phyloP scores from a whole-genome alignment of 2,329 filamentous ascomycete genomes.

The Sclerotinia nivalis region DNA sequence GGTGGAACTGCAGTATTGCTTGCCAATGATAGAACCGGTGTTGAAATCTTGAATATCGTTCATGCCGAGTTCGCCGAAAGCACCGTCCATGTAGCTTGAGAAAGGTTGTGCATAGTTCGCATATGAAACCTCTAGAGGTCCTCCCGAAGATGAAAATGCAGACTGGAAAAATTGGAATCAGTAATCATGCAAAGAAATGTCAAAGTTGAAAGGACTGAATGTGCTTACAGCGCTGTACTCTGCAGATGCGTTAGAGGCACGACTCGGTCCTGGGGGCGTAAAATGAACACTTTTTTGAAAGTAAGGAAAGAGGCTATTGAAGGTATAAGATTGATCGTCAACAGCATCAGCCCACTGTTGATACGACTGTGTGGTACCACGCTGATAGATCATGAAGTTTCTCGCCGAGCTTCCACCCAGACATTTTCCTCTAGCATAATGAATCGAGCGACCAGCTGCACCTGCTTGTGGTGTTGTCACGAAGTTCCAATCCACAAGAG shows the following conservation, averaged over 20 bases:
- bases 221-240: not conserved
- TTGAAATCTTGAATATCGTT: conserved; percentile 8
- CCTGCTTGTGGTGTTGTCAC: conserved; percentile 7
- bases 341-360: conserved; percentile 47
- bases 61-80: conserved; percentile 43
- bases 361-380: conserved; percentile 26
- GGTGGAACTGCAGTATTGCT: conserved; percentile 10
- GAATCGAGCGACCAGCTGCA: conserved; percentile 12
- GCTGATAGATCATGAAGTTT: conserved; percentile 41
- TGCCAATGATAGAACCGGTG: conserved; percentile 8
- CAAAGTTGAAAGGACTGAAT: not conserved
- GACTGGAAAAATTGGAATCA: not conserved
- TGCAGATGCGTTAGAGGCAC: not conserved
- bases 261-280: conserved; percentile 26
- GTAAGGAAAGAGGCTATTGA: conserved; percentile 49
- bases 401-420: conserved; percentile 43
- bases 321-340: conserved; percentile 48
- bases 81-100: conserved; percentile 41
- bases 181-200: too few species aligned
- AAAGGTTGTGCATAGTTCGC: conserved; percentile 45
- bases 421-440: conserved; percentile 40
- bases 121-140: conserved; percentile 47
- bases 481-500: conserved; percentile 11
- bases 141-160: conserved; percentile 23
- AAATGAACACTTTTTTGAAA: conserved; percentile 41